Evolutionary conservation across 1,284 basidiomycete species (phyloP).

Genomic region (Trichosporon asahii): DNA sequence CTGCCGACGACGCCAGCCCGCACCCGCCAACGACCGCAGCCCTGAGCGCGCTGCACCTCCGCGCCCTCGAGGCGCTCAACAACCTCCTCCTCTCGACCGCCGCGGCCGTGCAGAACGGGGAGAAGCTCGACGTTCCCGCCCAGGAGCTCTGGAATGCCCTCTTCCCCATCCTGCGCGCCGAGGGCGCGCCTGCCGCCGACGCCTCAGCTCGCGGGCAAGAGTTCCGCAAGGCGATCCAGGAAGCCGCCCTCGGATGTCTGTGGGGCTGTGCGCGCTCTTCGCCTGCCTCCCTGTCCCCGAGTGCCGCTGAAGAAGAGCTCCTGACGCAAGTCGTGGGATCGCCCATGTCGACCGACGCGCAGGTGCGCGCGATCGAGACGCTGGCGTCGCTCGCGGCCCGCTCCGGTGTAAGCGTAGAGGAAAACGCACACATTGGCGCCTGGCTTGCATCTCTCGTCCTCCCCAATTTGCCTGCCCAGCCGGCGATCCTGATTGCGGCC

Average conservation of each 20-base stretch:
- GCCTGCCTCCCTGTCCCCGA: constrained; percentile 17
- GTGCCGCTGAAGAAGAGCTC: constrained; percentile 56
- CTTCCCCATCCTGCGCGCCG: constrained; percentile 63
- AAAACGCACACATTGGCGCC: constrained; percentile 55
- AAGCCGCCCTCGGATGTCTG: constrained; percentile 49
- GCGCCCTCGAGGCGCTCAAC: constrained; percentile 83
- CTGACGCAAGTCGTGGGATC: constrained; percentile 62
- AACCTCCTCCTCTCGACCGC: constrained; percentile 74
- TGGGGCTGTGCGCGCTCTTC: constrained; percentile 51
- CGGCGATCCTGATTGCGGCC: constrained; percentile 68
- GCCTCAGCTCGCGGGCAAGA: constrained; percentile 48
- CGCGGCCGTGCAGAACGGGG: constrained; percentile 25
- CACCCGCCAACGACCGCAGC: constrained; percentile 82
- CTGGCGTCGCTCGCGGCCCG: constrained; percentile 75
- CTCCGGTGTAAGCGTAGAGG: constrained; percentile 59
- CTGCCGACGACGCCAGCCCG: constrained; percentile 61
- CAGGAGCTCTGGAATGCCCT: constrained; percentile 65
- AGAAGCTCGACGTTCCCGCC: constrained; percentile 56
- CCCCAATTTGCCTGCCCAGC: constrained; percentile 53
- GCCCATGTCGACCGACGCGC: constrained; percentile 55
- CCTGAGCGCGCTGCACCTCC: constrained; percentile 72
- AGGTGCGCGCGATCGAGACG: constrained; percentile 75
- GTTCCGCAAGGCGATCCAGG: constrained; percentile 48
- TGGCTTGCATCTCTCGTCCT: constrained; percentile 25
- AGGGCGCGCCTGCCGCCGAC: constrained; percentile 31